Percentiles rank a stretch among this genome's conserved stretches.
These are phyloP conservation scores for Candida berthetii DNA, from an alignment of 805 yeast genomes.

Conservation along the genomic window DNA sequence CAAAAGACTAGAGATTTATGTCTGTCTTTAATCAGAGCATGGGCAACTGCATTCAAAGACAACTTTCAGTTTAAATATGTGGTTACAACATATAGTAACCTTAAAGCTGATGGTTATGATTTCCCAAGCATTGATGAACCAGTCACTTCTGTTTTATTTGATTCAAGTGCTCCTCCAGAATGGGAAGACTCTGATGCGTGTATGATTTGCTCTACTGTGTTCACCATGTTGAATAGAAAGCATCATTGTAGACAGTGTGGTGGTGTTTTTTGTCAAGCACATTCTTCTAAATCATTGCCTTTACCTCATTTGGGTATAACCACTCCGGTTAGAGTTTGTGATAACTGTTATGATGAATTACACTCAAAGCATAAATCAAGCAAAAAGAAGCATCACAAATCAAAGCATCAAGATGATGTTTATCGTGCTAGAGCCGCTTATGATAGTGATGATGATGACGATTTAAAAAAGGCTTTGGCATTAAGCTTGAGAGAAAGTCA, in stretches of 20 bases:
- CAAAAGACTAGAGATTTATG: conserved; percentile 53
- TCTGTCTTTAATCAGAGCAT: conserved; percentile 61
- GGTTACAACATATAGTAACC: conserved; percentile 49
- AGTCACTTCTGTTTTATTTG: conserved; percentile 53
- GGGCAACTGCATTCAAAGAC: conserved; percentile 70
- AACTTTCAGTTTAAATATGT: conserved; percentile 64
- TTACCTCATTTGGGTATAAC: conserved; percentile 81
- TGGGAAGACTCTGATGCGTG: conserved; percentile 96
- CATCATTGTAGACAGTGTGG: conserved; percentile 98
- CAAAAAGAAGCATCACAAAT: conserved; percentile 16
- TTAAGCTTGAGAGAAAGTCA: conserved; percentile 60
- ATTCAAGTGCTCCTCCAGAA: conserved; percentile 91
- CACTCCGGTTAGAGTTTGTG: conserved; percentile 91
- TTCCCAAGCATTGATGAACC: conserved; percentile 48
- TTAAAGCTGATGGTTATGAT: conserved; percentile 55
- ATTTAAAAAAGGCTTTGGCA: conserved; percentile 70
- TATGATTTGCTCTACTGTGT: conserved; percentile 83
- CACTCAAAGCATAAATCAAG: conserved; percentile 28
- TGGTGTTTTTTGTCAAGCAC: conserved; percentile 83
- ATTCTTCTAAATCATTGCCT: conserved; percentile 68
- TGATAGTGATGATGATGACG: conserved; percentile 53
- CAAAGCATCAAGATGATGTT: conserved; percentile 16
- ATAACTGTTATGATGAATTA: conserved; percentile 70
- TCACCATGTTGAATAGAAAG: conserved; percentile 79
- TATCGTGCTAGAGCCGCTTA: conserved; percentile 17